phyloP scores from a whole-genome alignment of 140 eudicot species.

The Anethum foeniculum region DNA sequence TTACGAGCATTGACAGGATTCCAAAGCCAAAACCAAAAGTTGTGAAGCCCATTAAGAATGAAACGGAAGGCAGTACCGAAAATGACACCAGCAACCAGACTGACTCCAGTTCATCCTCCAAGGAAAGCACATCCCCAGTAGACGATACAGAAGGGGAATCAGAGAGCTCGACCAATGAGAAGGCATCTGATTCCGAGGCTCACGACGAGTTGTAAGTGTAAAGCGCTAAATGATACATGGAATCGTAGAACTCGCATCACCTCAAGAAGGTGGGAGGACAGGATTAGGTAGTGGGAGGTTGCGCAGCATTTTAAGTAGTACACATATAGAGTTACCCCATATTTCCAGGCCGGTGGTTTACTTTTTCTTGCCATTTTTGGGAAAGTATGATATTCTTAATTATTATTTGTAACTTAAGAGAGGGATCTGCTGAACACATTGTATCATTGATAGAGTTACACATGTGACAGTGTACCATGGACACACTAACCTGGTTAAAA shows the following conservation, averaged over 20 bases:
- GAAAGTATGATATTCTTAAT: neutral
- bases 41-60: slow-evolving; percentile 69
- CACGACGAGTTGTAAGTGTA: slow-evolving; percentile 65
- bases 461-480: neutral
- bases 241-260: neutral
- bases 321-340: slow-evolving; percentile 1
- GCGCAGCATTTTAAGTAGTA: slow-evolving; percentile 7
- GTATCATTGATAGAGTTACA: neutral
- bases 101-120: slow-evolving; percentile 27
- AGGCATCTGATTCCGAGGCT: slow-evolving; percentile 20
- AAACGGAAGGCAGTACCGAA: slow-evolving; percentile 40
- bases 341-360: neutral
- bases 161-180: slow-evolving; percentile 19
- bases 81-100: slow-evolving; percentile 19
- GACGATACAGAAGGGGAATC: slow-evolving; percentile 25
- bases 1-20: slow-evolving; percentile 56
- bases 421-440: neutral
- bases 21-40: slow-evolving; percentile 95
- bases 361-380: neutral
- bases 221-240: neutral
- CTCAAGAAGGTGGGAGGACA: neutral
- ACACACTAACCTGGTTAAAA: neutral
- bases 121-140: slow-evolving; percentile 27
- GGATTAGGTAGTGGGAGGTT: slow-evolving; percentile 5
- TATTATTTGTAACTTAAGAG: neutral